These are phyloP conservation scores for Sporisorium iseilematis-ciliati DNA, from an alignment of 1,284 basidiomycete species.

Conservation along the genomic window DNA sequence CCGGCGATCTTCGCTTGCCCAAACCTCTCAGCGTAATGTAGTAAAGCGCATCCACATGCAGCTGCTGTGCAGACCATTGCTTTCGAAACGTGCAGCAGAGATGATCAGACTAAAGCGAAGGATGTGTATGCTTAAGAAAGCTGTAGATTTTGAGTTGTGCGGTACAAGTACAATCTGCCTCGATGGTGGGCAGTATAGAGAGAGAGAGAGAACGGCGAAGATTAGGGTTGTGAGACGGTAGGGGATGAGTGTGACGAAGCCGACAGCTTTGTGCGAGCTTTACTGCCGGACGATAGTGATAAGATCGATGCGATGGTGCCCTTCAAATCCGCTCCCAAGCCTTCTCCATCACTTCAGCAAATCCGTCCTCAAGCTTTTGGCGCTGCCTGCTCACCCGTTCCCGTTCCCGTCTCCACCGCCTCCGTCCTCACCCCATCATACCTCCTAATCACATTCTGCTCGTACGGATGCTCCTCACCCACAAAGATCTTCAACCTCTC, in stretches of 20 bases:
- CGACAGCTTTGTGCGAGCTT: not conserved
- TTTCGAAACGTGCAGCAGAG: not conserved
- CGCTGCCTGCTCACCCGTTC: slow-evolving; percentile 8
- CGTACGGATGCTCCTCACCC: slow-evolving; percentile 64
- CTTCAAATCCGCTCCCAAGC: not conserved
- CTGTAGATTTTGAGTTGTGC: not conserved
- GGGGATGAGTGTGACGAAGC: not conserved
- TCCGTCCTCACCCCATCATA: slow-evolving; percentile 11
- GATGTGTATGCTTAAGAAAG: not conserved
- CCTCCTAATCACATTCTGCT: slow-evolving; percentile 51
- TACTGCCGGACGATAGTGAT: too few relatives aligned
- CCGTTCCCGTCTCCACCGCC: too few relatives aligned
- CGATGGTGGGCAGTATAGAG: not conserved
- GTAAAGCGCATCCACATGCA: too few relatives aligned
- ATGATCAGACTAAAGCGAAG: not conserved
- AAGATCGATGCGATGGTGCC: not conserved
- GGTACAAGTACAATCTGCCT: slow-evolving; percentile 9
- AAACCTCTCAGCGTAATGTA: too few relatives aligned
- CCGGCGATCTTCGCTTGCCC: too few relatives aligned
- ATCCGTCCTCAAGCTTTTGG: slow-evolving; percentile 12
- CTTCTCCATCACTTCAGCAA: not conserved
- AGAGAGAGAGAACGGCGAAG: not conserved
- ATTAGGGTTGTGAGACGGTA: not conserved
- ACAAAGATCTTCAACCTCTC: slow-evolving; percentile 67
- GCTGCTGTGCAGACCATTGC: too few relatives aligned